Evolutionary conservation across 441 rosid genomes (phyloP).

Genomic region (Daphne laureola): DNA sequence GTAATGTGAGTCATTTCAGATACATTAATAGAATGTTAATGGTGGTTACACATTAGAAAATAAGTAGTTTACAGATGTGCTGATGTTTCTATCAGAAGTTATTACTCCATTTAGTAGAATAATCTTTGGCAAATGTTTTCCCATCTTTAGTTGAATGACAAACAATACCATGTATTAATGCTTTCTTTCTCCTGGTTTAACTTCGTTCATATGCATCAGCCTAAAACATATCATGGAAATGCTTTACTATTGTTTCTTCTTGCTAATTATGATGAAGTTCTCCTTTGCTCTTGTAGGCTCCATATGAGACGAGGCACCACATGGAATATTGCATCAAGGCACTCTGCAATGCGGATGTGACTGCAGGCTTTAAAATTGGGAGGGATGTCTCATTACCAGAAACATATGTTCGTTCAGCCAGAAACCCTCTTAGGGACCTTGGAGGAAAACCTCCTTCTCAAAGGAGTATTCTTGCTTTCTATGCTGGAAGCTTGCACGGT

Average conservation of each 20-base stretch:
- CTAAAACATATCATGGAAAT: too few species aligned
- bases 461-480: conserved; percentile 67
- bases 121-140: too few species aligned
- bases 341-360: conserved; percentile 85
- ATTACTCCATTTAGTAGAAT: too few species aligned
- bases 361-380: conserved; percentile 78
- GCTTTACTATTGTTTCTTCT: too few species aligned
- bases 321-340: conserved; percentile 95
- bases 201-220: too few species aligned
- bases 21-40: too few species aligned
- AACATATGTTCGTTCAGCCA: conserved; percentile 80
- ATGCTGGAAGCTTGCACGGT: conserved; percentile 82
- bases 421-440: conserved; percentile 80
- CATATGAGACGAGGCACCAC: conserved; percentile 87
- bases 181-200: too few species aligned
- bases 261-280: background rate
- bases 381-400: conserved; percentile 92
- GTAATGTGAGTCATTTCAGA: background rate
- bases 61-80: conserved; percentile 1
- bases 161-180: too few species aligned
- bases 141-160: background rate
- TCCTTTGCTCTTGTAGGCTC: conserved; percentile 48
- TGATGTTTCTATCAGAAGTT: too few species aligned
- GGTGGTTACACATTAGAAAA: too few species aligned
- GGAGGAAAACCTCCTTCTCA: conserved; percentile 77